Conservation (phyloP, 148 eudicot genomes). For the Oxyria digyna region DNA sequence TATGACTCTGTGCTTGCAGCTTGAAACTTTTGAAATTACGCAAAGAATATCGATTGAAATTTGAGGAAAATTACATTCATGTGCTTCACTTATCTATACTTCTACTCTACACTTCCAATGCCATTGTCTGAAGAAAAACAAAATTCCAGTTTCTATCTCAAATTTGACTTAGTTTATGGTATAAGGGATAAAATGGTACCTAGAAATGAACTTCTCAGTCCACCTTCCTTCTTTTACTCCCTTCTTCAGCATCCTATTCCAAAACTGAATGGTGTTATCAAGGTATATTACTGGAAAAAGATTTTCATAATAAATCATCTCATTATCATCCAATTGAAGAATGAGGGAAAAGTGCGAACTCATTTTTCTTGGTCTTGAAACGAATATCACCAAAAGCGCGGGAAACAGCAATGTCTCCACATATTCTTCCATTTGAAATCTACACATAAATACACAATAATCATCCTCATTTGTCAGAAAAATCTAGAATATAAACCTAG, state of each 20-base stretch:
- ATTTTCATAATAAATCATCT: neutral
- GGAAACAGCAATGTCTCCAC: conserved; percentile 93
- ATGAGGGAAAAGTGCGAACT: conserved; percentile 31
- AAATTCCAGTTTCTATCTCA: neutral
- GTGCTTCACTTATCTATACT: neutral
- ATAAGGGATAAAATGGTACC: conserved; percentile 24
- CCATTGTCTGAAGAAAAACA: neutral
- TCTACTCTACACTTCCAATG: neutral
- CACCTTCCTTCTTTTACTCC: conserved; percentile 81
- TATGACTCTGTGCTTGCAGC: neutral
- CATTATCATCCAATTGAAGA: conserved; percentile 1
- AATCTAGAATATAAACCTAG: neutral
- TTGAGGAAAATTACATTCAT: neutral
- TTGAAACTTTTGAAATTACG: neutral
- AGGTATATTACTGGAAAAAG: conserved; percentile 7
- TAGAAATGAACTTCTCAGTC: conserved; percentile 70
- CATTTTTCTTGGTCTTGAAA: conserved; percentile 86
- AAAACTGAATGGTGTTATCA: conserved; percentile 8
- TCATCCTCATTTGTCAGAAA: neutral
- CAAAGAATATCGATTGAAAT: neutral
- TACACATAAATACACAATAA: conserved; percentile 15
- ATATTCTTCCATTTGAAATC: conserved; percentile 89
- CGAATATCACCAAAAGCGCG: conserved; percentile 98
- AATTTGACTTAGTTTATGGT: neutral
- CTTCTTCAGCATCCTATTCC: conserved; percentile 65